Base-by-base conservation (phyloP, 1,284 basidiomycete genomes). In the Leccinum fuscescens region DNA sequence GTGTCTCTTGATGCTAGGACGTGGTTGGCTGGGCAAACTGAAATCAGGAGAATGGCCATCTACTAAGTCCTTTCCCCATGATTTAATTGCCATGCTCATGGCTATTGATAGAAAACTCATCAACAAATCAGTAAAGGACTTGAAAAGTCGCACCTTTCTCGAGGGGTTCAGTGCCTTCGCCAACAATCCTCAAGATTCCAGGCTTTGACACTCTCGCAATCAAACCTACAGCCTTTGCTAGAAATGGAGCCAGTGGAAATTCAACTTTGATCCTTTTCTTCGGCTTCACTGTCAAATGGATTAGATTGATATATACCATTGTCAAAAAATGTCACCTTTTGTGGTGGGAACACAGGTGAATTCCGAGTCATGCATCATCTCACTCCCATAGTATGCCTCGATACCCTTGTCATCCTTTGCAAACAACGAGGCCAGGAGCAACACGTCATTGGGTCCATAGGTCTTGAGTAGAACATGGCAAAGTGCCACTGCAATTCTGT, bases 401-500 rank as follows among this genome's bases (percentile, higher is more conserved):
- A 71, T 31, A 0, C 31, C 35, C 20, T 60, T n/a, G 8, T 66
- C 63, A 6, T 46, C 35, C 44, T 62, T 64, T 6, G 54, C 54
- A 44, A 69, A 62, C 6, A 69, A 55, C 4, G 65, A 65, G 6
- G 65, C 63, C n/a, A 64, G 42, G 29, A 69, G 60, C 2, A 71
- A 42, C 6, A 68, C 49, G 14, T 69, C 69, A 31, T 66, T 63
- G 9, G 54, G 58, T 35, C 57, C 62, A 35, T 66, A 70, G 2
- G 57, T 61, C 20, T 59, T 67, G 24, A 69, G 66, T 22, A 72
- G 55, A 6, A 63, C 31, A 20, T 62, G 65, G 54, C 68, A 69
- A 15, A 69, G 62, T 4, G 65, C 65, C 27, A 64, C 58, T 6
- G 68, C 66, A 12, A 62, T 54, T n/a, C 68, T 69, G 39, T 14